Evolutionary conservation across 495 filamentous ascomycete species (phyloP), one percentile per base, ranked within the genome.

Genomic region (Podospora didyma): DNA sequence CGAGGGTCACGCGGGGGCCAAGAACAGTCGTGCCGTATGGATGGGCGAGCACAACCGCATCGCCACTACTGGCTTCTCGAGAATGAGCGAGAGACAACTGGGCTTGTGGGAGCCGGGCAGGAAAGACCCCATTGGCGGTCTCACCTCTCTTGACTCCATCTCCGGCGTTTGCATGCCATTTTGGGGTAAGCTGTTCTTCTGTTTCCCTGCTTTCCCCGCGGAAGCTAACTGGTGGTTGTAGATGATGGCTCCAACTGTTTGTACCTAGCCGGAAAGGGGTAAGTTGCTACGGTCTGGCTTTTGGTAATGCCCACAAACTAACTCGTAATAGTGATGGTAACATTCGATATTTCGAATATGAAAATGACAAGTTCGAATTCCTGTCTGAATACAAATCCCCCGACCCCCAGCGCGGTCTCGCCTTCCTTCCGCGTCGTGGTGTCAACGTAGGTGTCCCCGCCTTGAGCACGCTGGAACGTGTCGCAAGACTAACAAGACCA

Each of bases 161-260:
- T 97, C 93, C 17, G 95, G 95, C 64, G 91, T 98, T 46, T 96
- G 90, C 79, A 97, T 98, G 90, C 94, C 94, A 6, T 98, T 98
- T 83, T 98, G 94, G 94, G 94, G 78, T 81, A 72, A 62, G 70
- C 48, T 12, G 0, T 16, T 24, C 17, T 17, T 9, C 20, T 5
- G 21, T 2, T 1, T 11, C 22, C n/a, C 1, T 42, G 49, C 34
- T 56, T 1, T 45, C 55, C n/a, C 21, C 31, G 14, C 7, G 20
- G 44, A 49, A 22, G 37, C 74, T 78, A 64, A 80, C 67, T 46
- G 7, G 9, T 26, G 12, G 19, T 9, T 14, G 21, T 14, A 81
- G 79, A 98, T 69, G 95, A 97, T 49, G 88, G 90, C 35, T 96
- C 89, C 7, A 89, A 90, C 70, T 92, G 89, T 59, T 75, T 98